Conservation (phyloP, 768 basidiomycete species). For the Tricholoma furcatifolium region DNA sequence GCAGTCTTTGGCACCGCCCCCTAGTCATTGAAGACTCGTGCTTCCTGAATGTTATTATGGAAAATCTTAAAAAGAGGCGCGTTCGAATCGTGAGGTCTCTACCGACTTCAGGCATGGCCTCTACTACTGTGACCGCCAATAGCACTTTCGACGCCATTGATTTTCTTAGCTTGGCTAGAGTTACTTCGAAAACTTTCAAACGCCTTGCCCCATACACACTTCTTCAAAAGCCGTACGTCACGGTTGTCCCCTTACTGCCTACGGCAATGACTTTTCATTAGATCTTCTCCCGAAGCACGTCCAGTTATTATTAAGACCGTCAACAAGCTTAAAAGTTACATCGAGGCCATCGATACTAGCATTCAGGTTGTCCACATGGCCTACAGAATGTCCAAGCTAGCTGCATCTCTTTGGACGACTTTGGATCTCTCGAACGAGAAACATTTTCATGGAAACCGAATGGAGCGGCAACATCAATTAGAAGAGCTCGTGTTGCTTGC, state of each 20-base stretch:
- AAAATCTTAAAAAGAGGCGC: neutral
- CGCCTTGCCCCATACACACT: conserved; percentile 34
- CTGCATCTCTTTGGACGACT: conserved; percentile 5
- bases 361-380: conserved; percentile 15
- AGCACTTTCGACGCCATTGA: conserved; percentile 20
- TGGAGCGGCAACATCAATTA: conserved; percentile 5
- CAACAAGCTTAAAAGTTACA: conserved; percentile 14
- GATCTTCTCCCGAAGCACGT: conserved; percentile 19
- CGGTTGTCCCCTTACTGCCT: neutral
- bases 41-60: neutral
- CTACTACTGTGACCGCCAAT: neutral
- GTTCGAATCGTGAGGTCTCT: neutral
- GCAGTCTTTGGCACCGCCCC: neutral
- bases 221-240: conserved; percentile 28
- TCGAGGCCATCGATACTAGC: conserved; percentile 18
- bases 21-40: neutral
- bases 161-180: conserved; percentile 25
- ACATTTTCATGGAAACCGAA: neutral
- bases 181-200: conserved; percentile 36
- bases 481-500: conserved; percentile 25
- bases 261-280: neutral
- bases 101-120: conserved; percentile 3
- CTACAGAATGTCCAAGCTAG: conserved; percentile 18
- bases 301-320: conserved; percentile 13
- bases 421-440: neutral